A percentile compares a stretch with the other conserved stretches of the same genome.
These are phyloP conservation scores for Nannizzia gypsea DNA, from an alignment of 2,329 filamentous ascomycete genomes.

Conservation along the genomic window DNA sequence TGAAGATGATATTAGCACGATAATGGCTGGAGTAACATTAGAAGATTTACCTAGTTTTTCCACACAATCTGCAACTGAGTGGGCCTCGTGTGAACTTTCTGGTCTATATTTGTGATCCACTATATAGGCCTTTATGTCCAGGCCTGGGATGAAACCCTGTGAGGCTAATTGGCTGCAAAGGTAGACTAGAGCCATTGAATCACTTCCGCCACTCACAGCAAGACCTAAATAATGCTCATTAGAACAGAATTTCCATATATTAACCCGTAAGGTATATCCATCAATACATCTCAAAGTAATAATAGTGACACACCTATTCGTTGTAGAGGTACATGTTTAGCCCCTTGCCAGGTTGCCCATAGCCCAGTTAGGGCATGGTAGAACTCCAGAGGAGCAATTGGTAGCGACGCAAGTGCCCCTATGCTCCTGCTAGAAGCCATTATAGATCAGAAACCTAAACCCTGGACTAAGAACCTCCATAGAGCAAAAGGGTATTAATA, in stretches of 20 bases:
- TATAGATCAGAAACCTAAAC: not conserved
- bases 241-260: not conserved
- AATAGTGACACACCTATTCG: constrained; percentile 8
- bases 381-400: constrained; percentile 34
- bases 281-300: not conserved
- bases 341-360: constrained; percentile 32
- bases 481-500: not conserved
- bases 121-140: constrained; percentile 43
- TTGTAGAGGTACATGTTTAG: constrained; percentile 15
- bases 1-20: constrained; percentile 13
- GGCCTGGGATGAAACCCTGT: constrained; percentile 14
- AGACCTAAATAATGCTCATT: constrained; percentile 43
- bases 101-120: constrained; percentile 50
- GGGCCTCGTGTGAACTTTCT: constrained; percentile 45
- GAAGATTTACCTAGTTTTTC: constrained; percentile 29
- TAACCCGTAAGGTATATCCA: not conserved
- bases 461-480: not conserved
- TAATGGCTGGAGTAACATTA: not conserved
- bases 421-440: constrained; percentile 5
- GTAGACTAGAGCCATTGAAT: constrained; percentile 90
- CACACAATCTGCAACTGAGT: constrained; percentile 38
- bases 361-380: constrained; percentile 36
- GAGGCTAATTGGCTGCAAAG: constrained; percentile 48
- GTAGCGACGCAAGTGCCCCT: constrained; percentile 10
- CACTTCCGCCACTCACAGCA: constrained; percentile 82